These are phyloP conservation scores for Nigrospora sphaerica DNA, from an alignment of 2,329 filamentous ascomycete genomes.

Conservation along the genomic window DNA sequence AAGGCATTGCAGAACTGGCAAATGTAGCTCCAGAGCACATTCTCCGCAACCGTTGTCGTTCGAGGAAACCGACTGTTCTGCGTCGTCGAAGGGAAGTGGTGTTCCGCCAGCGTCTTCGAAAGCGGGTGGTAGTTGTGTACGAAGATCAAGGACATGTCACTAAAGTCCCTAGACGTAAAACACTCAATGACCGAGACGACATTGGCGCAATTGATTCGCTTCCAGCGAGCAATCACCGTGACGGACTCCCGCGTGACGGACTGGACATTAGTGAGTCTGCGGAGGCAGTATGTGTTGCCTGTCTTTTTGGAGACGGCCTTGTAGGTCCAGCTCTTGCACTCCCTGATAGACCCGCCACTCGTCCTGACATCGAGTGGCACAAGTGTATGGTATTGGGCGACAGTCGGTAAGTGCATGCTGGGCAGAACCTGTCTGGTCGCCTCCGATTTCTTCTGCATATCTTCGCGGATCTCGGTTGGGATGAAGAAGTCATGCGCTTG, in stretches of 20 bases:
- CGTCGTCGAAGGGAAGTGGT: conserved; percentile 52
- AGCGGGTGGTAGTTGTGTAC: conserved; percentile 90
- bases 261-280: conserved; percentile 73
- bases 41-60: conserved; percentile 55
- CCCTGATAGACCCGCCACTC: conserved; percentile 69
- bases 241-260: conserved; percentile 87
- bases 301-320: conserved; percentile 88
- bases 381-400: conserved; percentile 88
- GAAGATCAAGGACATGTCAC: conserved; percentile 89
- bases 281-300: conserved; percentile 79
- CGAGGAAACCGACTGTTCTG: conserved; percentile 36
- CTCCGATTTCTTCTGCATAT: conserved; percentile 82
- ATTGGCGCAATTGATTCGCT: conserved; percentile 70
- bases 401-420: conserved; percentile 62
- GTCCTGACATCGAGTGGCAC: conserved; percentile 84
- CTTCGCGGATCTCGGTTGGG: conserved; percentile 77
- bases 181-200: conserved; percentile 85
- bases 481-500: conserved; percentile 89
- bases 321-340: conserved; percentile 85
- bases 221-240: conserved; percentile 81
- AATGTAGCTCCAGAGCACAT: conserved; percentile 83
- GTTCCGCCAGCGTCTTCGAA: conserved; percentile 81
- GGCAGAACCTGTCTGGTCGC: conserved; percentile 79
- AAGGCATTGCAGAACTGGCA: conserved; percentile 86
- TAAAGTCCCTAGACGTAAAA: conserved; percentile 88